These are phyloP conservation scores for Aspergillus hiratsukae DNA, from an alignment of 2,329 filamentous ascomycete genomes.

Conservation along the genomic window DNA sequence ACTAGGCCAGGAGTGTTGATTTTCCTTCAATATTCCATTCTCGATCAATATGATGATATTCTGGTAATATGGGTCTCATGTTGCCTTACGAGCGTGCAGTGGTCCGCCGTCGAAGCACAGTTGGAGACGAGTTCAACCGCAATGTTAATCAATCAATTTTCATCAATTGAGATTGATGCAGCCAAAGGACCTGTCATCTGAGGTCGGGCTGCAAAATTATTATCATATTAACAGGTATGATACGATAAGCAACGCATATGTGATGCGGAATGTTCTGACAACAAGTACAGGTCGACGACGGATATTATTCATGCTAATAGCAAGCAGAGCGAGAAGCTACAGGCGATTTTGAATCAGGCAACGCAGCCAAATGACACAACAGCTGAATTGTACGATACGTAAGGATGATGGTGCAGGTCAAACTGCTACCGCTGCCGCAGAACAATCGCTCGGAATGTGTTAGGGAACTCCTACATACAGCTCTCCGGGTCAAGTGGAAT, in stretches of 20 bases:
- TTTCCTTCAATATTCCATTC: neutral
- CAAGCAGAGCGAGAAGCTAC: neutral
- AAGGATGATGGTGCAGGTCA: neutral
- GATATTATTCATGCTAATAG: neutral
- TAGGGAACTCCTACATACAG: neutral
- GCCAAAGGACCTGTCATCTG: too few relatives aligned
- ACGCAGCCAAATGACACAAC: neutral
- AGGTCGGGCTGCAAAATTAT: too few relatives aligned
- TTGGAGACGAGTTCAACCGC: too few relatives aligned
- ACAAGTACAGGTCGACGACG: neutral
- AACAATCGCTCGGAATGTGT: neutral
- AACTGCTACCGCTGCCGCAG: neutral
- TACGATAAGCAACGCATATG: neutral
- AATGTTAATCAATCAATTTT: too few relatives aligned
- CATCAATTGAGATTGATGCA: too few relatives aligned
- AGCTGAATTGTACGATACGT: neutral
- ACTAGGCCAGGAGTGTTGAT: neutral
- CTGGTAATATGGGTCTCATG: neutral
- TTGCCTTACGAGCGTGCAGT: neutral
- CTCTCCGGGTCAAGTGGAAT: neutral
- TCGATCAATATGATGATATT: neutral
- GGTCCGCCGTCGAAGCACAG: neutral
- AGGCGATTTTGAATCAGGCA: neutral
- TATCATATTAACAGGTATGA: neutral
- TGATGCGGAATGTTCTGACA: neutral